Evolutionary conservation across 1,139 yeast species (phyloP), one percentile per base, ranked within the genome.

Genomic region (Blastobotrys capitulatus): DNA sequence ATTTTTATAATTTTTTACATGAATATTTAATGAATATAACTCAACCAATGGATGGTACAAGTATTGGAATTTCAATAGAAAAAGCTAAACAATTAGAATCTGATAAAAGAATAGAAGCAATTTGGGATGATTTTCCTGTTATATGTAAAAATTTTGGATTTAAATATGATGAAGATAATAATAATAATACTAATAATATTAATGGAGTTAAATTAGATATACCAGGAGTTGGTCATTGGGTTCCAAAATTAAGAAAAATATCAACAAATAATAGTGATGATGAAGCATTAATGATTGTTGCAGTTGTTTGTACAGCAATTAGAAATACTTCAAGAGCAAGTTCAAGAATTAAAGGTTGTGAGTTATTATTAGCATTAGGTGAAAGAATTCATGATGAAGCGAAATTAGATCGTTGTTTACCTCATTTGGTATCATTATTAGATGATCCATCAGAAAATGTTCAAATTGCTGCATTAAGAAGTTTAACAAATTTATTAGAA

Each of bases 331-430:
- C 77, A 9, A 78, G 79, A 29, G 82, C 88, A 0, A 65, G 77
- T 0, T 79, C 83, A 27, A 77, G 88, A 57, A 65, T 84, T 4
- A 79, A 79, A 59, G 94, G 92, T 0, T 76, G 95, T 57, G 94
- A 89, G 59, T 66, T 90, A 49, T 76, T 92, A 2, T 64, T 88
- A 12, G 88, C 88, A 0, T 71, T 92, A 15, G 80, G 94, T 0
- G 96, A 87, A 61, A 76, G 81, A 52, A 72, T 88, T 2, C 78
- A 79, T 38, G 97, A 92, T 61, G 95, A 86, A 51, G 83, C 83
- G 19, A 90, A 89, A 61, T 71, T 92, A 42, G 97, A 92, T 63
- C 70, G 97, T 42, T 81, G 92, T 31, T 64, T 92, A 20, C 97
- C 99, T 0, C 87, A 83, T 61, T 67, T 92, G 32, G 77, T 86